These are phyloP conservation scores for Thelephora aurantiotincta DNA, from an alignment of 768 basidiomycete genomes.

Conservation along the genomic window DNA sequence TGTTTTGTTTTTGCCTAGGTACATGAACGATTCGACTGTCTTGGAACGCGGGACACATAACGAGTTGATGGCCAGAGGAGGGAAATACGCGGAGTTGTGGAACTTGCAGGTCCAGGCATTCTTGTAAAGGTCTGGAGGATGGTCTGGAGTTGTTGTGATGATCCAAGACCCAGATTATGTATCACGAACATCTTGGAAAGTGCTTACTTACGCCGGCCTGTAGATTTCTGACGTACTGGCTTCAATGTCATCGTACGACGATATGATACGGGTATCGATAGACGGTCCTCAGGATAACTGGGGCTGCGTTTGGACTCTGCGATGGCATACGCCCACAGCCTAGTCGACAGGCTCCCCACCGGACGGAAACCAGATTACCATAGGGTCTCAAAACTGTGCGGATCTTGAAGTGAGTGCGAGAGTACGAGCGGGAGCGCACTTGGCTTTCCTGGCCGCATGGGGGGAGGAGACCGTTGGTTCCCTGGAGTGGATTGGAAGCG, in stretches of 20 bases:
- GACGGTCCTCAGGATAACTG: constrained; percentile 95
- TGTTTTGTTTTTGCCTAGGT: constrained; percentile 27
- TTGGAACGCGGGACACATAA: constrained; percentile 58
- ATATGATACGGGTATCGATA: constrained; percentile 83
- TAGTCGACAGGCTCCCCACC: constrained; percentile 84
- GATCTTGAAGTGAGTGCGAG: constrained; percentile 62
- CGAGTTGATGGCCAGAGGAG: constrained; percentile 33
- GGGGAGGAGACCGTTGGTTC: no score
- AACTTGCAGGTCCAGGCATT: constrained; percentile 63
- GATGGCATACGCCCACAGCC: constrained; percentile 76
- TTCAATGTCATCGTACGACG: constrained; percentile 99
- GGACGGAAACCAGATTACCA: constrained; percentile 67
- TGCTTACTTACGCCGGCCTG: no score
- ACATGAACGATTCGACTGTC: constrained; percentile 50
- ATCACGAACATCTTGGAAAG: no score
- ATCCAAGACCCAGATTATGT: no score
- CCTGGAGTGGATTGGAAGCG: no score
- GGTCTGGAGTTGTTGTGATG: no score
- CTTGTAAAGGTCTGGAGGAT: constrained; percentile 12
- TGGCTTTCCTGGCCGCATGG: no score
- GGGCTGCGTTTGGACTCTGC: constrained; percentile 73
- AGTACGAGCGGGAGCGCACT: constrained; percentile 58
- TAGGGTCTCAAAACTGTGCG: constrained; percentile 66
- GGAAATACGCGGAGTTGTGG: constrained; percentile 67
- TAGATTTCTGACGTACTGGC: no score